Conservation (phyloP, 352 stramenopile genomes). For the Globisporangium alternatum region DNA sequence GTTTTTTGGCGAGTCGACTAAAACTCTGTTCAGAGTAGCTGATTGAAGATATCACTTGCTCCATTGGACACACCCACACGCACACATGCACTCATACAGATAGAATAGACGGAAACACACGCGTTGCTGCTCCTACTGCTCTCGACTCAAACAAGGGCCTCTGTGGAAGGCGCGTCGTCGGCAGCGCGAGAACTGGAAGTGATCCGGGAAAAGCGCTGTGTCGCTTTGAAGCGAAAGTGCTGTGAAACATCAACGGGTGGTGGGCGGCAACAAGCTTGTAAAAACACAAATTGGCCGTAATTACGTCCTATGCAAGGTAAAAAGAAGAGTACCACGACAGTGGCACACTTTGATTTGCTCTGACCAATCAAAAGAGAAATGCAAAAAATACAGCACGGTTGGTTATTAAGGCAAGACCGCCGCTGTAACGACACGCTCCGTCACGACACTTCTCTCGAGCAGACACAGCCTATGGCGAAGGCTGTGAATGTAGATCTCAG, state of each 20-base stretch:
- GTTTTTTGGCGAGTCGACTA: conserved; percentile 78
- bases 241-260: background rate
- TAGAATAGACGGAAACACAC: conserved; percentile 22
- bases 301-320: background rate
- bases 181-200: conserved; percentile 1
- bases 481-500: no score
- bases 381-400: no score
- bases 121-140: background rate
- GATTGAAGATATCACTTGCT: conserved; percentile 88
- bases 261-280: conserved; percentile 1
- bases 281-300: background rate
- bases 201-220: background rate
- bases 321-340: background rate
- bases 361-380: no score
- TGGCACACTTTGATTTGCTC: background rate
- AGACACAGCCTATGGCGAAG: no score
- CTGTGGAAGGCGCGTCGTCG: no score
- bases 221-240: background rate
- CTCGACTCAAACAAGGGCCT: background rate
- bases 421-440: no score
- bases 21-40: conserved; percentile 90
- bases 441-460: no score
- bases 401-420: no score
- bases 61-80: conserved; percentile 14
- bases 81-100: conserved; percentile 1